Evolutionary conservation across 331 rosid species (phyloP).

Genomic region (Telfairia occidentalis): DNA sequence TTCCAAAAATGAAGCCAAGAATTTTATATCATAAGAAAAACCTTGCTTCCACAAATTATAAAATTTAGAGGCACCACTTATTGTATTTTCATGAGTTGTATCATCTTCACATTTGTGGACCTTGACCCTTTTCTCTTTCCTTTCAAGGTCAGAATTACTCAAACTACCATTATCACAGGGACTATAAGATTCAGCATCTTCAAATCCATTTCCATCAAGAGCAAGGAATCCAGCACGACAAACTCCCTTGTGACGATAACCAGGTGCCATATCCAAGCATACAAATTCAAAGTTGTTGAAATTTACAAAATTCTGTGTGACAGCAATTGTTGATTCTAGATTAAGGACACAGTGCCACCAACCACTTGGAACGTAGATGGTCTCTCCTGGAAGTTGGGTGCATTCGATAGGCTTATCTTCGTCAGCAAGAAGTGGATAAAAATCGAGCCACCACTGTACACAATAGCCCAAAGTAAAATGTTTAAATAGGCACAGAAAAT

Average conservation of each 20-base stretch:
- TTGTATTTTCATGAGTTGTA: conserved; percentile 20
- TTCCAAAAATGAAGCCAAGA: conserved; percentile 70
- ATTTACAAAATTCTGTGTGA: conserved; percentile 90
- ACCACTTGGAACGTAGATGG: conserved; percentile 94
- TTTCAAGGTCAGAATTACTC: conserved; percentile 31
- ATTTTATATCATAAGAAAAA: conserved; percentile 69
- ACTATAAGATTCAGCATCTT: conserved; percentile 28
- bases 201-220: conserved; percentile 46
- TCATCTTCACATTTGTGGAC: conserved; percentile 39
- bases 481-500: not conserved
- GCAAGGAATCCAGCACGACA: conserved; percentile 96
- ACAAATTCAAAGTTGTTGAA: conserved; percentile 79
- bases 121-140: conserved; percentile 65
- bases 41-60: conserved; percentile 51
- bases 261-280: conserved; percentile 99
- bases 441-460: conserved; percentile 98
- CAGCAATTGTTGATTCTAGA: conserved; percentile 84
- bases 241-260: conserved; percentile 90
- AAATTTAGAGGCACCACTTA: conserved; percentile 31
- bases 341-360: conserved; percentile 99
- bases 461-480: not conserved
- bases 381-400: conserved; percentile 94
- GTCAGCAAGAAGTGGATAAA: conserved; percentile 94
- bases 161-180: conserved; percentile 19
- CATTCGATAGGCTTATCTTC: conserved; percentile 97